These are phyloP conservation scores for Fusarium nodosum DNA, from an alignment of 2,329 filamentous ascomycete species.

Conservation along the genomic window DNA sequence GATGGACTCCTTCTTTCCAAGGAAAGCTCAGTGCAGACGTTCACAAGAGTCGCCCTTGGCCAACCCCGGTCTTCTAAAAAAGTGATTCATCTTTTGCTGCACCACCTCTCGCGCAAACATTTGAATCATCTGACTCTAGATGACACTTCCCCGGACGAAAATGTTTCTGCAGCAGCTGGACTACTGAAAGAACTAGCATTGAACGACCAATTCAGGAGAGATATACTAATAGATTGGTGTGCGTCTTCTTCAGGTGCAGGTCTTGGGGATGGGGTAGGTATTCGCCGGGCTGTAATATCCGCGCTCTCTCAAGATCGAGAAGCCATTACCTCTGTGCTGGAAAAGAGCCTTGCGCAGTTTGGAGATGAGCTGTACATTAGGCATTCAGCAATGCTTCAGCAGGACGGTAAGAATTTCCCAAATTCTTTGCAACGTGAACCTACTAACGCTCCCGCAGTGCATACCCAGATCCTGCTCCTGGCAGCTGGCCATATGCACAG, in stretches of 20 bases:
- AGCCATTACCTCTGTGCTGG: slow-evolving; percentile 68
- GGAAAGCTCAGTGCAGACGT: slow-evolving; percentile 40
- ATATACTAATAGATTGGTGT: slow-evolving; percentile 74
- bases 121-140: slow-evolving; percentile 56
- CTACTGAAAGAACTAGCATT: slow-evolving; percentile 66
- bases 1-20: slow-evolving; percentile 56
- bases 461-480: slow-evolving; percentile 83
- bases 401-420: slow-evolving; percentile 75
- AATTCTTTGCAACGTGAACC: neutral
- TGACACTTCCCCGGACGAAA: slow-evolving; percentile 50
- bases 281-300: slow-evolving; percentile 75
- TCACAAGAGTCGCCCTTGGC: slow-evolving; percentile 52
- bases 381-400: slow-evolving; percentile 85
- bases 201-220: slow-evolving; percentile 63
- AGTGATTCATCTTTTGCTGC: slow-evolving; percentile 49
- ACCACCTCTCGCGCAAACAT: slow-evolving; percentile 62
- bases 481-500: slow-evolving; percentile 81
- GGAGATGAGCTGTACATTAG: slow-evolving; percentile 89
- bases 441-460: slow-evolving; percentile 67
- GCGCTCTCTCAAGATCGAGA: slow-evolving; percentile 67
- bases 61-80: slow-evolving; percentile 49
- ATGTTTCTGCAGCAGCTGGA: slow-evolving; percentile 70
- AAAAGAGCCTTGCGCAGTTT: slow-evolving; percentile 80
- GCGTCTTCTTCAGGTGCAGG: slow-evolving; percentile 74
- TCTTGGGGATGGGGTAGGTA: slow-evolving; percentile 72